Evolutionary conservation across 768 basidiomycete genomes (phyloP), one percentile per base, ranked within the genome.

Genomic region (Dentipellis fragilis): DNA sequence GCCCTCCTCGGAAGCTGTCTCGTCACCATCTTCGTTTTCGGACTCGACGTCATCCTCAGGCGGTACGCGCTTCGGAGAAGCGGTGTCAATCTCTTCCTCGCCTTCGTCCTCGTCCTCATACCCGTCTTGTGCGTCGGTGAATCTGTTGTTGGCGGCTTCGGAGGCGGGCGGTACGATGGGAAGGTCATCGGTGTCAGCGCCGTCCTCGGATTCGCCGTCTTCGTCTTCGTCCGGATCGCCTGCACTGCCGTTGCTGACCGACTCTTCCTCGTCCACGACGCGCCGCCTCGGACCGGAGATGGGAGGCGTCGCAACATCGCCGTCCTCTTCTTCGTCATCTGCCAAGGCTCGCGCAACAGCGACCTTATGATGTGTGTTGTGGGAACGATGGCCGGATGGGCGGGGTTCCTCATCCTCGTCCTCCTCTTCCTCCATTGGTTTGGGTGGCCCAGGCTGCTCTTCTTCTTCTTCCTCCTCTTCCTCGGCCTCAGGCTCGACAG

Each of bases 401-500:
- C 46, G 29, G 40, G 22, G 17, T 55, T 63, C 59, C 9, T 62
- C 65, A 11, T 66, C 62, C 38, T 58, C 57, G 35, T 61, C 55
- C 1, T 61, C 65, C 11, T 63, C 66, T n/a, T 60, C 66, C 52
- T 62, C 66, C 54, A 55, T 57, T 46, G 56, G 48, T 35, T 23
- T 51, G 16, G 58, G 61, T 29, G 50, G 40, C 35, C 61, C 58
- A 17, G 58, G 38, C 48, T 57, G 59, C 35, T 60, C 58, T 17
- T 63, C 60, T 49, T 62, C 58, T 52, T 80, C 78, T 51, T 76
- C 79, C 56, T 79, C 76, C 56, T 79, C 77, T 52, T 71, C 69
- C 38, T 68, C 65, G 59, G 71, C 60, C 35, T 63, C 69, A 37
- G 69, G 70, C 57, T 65, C 57, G 59, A 71, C 61, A 51, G 49